These are phyloP conservation scores for Rutidosis leptorrhynchoides DNA, from an alignment of 129 eudicot genomes.

Conservation along the genomic window DNA sequence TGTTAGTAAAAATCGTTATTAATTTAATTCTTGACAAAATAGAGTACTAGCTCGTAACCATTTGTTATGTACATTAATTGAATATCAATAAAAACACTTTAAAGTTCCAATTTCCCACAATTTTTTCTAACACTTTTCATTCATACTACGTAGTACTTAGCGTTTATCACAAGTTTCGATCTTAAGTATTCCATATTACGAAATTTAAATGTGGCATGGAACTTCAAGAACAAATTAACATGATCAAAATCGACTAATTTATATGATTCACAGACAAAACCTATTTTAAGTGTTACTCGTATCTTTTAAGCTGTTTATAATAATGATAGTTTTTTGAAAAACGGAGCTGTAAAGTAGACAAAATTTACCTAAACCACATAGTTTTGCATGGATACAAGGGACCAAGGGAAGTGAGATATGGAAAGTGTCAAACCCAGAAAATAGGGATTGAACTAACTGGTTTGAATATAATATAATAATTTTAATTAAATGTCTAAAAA, in stretches of 20 bases:
- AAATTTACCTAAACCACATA: conserved; percentile 29
- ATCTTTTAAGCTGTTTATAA: background rate
- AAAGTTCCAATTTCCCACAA: too few species aligned
- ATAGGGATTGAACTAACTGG: conserved; percentile 17
- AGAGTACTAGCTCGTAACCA: too few species aligned
- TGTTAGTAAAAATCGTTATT: too few species aligned
- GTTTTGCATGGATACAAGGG: conserved; percentile 21
- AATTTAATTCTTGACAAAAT: too few species aligned
- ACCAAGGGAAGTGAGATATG: conserved; percentile 31
- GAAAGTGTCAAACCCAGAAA: conserved; percentile 26
- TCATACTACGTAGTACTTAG: too few species aligned
- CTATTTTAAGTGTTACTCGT: background rate
- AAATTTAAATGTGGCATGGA: background rate
- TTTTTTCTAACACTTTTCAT: too few species aligned
- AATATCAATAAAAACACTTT: too few species aligned
- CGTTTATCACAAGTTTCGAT: too few species aligned
- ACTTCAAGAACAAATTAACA: background rate
- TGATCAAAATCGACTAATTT: background rate
- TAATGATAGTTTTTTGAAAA: background rate
- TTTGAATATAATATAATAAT: background rate
- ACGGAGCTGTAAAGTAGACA: conserved; percentile 13
- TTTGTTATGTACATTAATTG: too few species aligned
- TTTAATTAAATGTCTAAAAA: background rate
- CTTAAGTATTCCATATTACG: background rate
- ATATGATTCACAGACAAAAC: too few species aligned